Evolutionary conservation across 352 stramenopile species (phyloP), one percentile per base, ranked within the genome.

Genomic region (Phytopythium mirpurense): DNA sequence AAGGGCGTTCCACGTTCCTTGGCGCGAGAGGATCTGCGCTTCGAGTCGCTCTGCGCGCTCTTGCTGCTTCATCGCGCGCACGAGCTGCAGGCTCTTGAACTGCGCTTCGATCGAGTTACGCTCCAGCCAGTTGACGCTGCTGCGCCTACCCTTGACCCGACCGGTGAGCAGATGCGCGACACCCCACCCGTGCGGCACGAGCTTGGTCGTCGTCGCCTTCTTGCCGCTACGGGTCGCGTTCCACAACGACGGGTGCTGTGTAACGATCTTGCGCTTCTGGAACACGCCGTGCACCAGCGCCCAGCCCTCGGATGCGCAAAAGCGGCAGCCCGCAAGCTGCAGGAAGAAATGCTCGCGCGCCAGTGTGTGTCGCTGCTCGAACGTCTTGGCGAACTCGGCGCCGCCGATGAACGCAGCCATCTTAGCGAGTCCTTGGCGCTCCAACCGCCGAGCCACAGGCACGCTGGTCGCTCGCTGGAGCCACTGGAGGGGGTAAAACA

Each of bases 241-340:
- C 29, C 45, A 43, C 19, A 72, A 41, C 19, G 61, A 51, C 19
- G 45, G 45, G 24, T 70, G 63, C 46, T 56, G 62, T 6, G 63
- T 49, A 2, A 74, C 46, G 0, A 59, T 50, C 31, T 62, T 70
- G 8, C 70, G 64, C 51, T 76, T 72, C 27, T 81, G 59, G 32
- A 89, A 93, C 6, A 93, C 76, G 11, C 80, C 80, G 38, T 93
- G 80, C 15, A 93, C 83, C 10, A 93, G n/a, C 3, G 83, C 71
- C 72, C 74, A 90, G 15, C 83, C 80, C 59, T 93, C 80, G 0
- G 74, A 88, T 11, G 68, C 60, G 40, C 78, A 90, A 50, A 86
- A 90, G 16, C 57, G 42, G 35, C 78, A 90, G 18, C 63, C 51
- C 0, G 51, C 54, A 0, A 93, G 61, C 37, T 93, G 83, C 27